Conservation (phyloP, 2,329 filamentous ascomycete genomes). For the Aspergillus pseudoterreus region DNA sequence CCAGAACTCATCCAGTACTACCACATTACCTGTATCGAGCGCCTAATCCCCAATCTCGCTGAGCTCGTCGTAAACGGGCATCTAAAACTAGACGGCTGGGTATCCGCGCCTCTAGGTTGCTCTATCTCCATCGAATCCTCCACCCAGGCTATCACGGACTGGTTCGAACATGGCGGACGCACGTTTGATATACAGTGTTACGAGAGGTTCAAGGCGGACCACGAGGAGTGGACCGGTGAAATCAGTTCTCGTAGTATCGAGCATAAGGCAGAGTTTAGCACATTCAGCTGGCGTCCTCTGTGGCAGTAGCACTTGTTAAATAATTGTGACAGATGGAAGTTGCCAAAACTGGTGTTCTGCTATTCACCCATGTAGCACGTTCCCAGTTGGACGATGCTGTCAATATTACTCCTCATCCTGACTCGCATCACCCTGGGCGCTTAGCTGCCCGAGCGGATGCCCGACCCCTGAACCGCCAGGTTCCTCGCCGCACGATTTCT, state of each 20-base stretch:
- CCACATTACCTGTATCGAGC: background rate
- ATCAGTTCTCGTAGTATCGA: background rate
- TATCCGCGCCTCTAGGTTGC: background rate
- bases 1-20: background rate
- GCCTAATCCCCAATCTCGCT: background rate
- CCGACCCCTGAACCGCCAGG: no score
- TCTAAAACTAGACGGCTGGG: background rate
- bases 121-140: background rate
- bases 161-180: background rate
- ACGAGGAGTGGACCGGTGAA: background rate
- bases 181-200: background rate
- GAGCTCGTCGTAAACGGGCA: background rate
- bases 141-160: background rate
- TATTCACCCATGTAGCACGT: no score
- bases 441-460: no score
- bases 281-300: no score
- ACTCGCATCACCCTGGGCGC: no score
- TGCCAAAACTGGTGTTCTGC: no score
- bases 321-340: no score
- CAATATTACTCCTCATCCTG: no score
- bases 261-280: no score
- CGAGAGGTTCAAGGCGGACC: background rate
- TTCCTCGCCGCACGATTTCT: no score
- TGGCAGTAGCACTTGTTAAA: no score
- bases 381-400: no score